Base-by-base conservation (phyloP, 163 green algal species). In the Scenedesmus sp. region DNA sequence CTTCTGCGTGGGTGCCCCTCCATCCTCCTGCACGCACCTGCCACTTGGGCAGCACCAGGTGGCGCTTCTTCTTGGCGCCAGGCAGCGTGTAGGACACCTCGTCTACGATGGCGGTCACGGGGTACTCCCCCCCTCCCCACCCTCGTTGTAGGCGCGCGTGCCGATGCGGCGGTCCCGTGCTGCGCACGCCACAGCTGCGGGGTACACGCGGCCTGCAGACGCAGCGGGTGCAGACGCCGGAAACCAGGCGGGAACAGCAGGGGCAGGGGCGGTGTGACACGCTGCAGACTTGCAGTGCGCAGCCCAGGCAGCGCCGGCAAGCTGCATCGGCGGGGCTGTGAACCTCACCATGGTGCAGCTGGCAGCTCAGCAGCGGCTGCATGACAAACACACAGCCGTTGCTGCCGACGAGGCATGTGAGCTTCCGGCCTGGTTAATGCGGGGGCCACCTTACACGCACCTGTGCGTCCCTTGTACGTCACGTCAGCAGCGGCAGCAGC, bases 1-100 rank as follows among this genome's bases (percentile, higher is more conserved):
- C n/a, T n/a, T n/a, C n/a, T n/a, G n/a, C n/a, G n/a, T n/a, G n/a
- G n/a, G n/a, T n/a, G n/a, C n/a, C n/a, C n/a, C n/a, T n/a, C n/a
- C n/a, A n/a, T n/a, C n/a, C n/a, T n/a, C n/a, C n/a, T 61, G 12
- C 37, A 46, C 73, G 33, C 73, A 83, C 73, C 73, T 83, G 1
- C 73, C 73, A 83, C 73, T 83, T 83, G 15, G 73, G 73, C 73
- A 83, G 73, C 37, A 83, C 73, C 35, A 51, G 12, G 73, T 53
- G 12, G 73, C 35, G 73, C 37, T 18, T 33, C 73, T 46, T 49
- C 37, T 33, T 49, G 15, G 73, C 33, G 37, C 37, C 73, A 2
- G 73, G 40, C 37, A 49, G 37, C 37, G 15, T n/a, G 73, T 10
- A n/a, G 10, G 15, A n/a, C 73, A 83, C 73, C 73, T 83, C 73